phyloP scores from a whole-genome alignment of 306 rosid genomes.

The Citrullus amarus region DNA sequence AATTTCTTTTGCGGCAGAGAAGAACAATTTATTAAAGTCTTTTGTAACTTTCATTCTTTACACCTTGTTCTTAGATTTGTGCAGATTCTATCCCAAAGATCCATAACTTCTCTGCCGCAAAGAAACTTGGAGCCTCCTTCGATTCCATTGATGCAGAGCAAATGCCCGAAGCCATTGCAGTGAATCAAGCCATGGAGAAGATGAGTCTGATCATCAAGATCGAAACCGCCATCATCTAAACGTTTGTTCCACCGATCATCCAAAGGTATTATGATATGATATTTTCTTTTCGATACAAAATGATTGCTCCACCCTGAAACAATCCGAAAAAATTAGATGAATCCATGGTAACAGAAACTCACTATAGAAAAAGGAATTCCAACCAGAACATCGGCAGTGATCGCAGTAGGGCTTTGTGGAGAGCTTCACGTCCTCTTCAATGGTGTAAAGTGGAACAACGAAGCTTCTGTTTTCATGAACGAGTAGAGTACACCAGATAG shows the following conservation, averaged over 20 bases:
- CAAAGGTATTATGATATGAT: conserved; percentile 64
- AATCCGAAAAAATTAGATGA: background rate
- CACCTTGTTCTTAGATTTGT: conserved; percentile 50
- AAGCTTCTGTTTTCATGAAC: conserved; percentile 41
- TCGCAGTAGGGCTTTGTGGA: conserved; percentile 58
- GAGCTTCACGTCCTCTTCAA: conserved; percentile 48
- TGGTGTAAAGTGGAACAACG: conserved; percentile 55
- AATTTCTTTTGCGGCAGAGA: background rate
- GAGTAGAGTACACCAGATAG: conserved; percentile 64
- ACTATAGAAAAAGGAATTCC: background rate
- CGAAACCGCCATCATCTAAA: conserved; percentile 37
- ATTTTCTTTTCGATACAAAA: conserved; percentile 60
- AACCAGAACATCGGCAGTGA: conserved; percentile 69
- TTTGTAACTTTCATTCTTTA: background rate
- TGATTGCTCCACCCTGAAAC: conserved; percentile 82
- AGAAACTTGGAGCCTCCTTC: conserved; percentile 74
- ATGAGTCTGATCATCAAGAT: conserved; percentile 25
- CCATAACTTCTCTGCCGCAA: conserved; percentile 72
- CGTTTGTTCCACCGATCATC: conserved; percentile 68
- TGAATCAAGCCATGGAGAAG: conserved; percentile 73
- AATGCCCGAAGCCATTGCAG: conserved; percentile 74
- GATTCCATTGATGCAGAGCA: conserved; percentile 63
- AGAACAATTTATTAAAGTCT: background rate
- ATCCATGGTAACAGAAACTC: background rate
- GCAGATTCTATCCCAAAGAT: conserved; percentile 80